Evolutionary conservation across 495 filamentous ascomycete species (phyloP).

Genomic region (Talaromyces wortmannii): DNA sequence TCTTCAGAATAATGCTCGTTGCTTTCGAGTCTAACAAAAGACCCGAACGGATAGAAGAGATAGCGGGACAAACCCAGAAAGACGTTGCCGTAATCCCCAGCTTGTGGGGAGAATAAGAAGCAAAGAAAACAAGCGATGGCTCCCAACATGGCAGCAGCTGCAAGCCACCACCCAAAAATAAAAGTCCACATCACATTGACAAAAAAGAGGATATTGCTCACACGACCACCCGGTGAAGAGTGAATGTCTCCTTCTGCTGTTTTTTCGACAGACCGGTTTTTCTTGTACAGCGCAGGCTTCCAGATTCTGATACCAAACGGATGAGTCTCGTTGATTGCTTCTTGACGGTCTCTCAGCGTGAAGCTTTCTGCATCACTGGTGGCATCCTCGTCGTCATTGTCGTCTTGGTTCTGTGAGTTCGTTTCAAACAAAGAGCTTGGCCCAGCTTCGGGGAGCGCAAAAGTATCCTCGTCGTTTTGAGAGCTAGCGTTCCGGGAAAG

Average conservation of each 20-base stretch:
- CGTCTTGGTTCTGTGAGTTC: constrained; percentile 19
- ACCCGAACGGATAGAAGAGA: constrained; percentile 92
- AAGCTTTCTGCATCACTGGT: constrained; percentile 76
- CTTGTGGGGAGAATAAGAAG: constrained; percentile 63
- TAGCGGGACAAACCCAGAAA: constrained; percentile 81
- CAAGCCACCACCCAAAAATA: constrained; percentile 97
- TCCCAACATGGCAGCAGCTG: constrained; percentile 63
- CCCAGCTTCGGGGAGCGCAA: constrained; percentile 20
- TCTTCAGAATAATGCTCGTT: constrained; percentile 94
- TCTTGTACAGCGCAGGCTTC: constrained; percentile 99
- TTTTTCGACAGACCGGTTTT: constrained; percentile 90
- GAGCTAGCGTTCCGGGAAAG: constrained; percentile 55
- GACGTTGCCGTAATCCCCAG: constrained; percentile 78
- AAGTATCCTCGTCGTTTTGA: constrained; percentile 37
- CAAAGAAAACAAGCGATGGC: constrained; percentile 74
- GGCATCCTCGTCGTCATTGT: constrained; percentile 51
- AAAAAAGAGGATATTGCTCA: constrained; percentile 73
- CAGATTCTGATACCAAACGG: constrained; percentile 98
- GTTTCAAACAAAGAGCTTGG: constrained; percentile 13
- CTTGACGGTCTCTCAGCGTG: constrained; percentile 81
- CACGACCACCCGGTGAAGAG: constrained; percentile 82
- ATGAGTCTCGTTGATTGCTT: constrained; percentile 98
- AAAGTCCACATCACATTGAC: constrained; percentile 90
- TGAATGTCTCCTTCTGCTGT: constrained; percentile 97
- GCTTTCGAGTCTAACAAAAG: constrained; percentile 85